These are phyloP conservation scores for Colletotrichum sp. DNA, from an alignment of 2,329 filamentous ascomycete species.

Conservation along the genomic window DNA sequence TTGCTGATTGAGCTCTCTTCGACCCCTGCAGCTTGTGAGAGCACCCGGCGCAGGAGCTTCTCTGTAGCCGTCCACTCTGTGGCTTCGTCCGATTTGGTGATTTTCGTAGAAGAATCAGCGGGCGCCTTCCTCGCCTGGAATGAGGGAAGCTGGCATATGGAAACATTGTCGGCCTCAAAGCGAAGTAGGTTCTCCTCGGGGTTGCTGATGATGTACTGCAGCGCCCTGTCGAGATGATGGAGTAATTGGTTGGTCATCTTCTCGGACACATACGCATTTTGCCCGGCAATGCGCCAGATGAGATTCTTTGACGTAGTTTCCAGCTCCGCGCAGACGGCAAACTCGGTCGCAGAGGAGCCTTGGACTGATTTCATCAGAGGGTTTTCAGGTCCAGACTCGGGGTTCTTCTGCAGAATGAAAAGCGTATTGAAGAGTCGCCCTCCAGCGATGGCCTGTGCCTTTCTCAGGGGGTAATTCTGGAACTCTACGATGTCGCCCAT, in stretches of 20 bases:
- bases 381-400: neutral
- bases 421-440: conserved; percentile 57
- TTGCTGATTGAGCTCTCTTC: conserved; percentile 60
- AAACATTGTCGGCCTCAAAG: conserved; percentile 57
- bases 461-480: conserved; percentile 79
- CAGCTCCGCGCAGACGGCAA: conserved; percentile 82
- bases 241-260: conserved; percentile 57
- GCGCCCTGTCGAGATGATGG: conserved; percentile 60
- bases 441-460: conserved; percentile 55
- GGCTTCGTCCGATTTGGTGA: neutral
- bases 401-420: conserved; percentile 56
- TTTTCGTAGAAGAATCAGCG: neutral
- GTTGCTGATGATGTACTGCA: conserved; percentile 59
- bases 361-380: conserved; percentile 66
- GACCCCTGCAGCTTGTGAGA: conserved; percentile 66
- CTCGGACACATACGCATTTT: conserved; percentile 56
- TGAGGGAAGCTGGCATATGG: conserved; percentile 67
- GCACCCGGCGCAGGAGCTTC: conserved; percentile 46
- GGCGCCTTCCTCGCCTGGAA: conserved; percentile 32
- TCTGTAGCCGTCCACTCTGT: conserved; percentile 39
- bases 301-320: conserved; percentile 63
- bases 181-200: conserved; percentile 57
- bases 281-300: conserved; percentile 75
- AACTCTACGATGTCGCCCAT: conserved; percentile 70
- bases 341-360: conserved; percentile 74